Conservation (phyloP, 495 filamentous ascomycete genomes). For the Hypoxylon crocopeplum region DNA sequence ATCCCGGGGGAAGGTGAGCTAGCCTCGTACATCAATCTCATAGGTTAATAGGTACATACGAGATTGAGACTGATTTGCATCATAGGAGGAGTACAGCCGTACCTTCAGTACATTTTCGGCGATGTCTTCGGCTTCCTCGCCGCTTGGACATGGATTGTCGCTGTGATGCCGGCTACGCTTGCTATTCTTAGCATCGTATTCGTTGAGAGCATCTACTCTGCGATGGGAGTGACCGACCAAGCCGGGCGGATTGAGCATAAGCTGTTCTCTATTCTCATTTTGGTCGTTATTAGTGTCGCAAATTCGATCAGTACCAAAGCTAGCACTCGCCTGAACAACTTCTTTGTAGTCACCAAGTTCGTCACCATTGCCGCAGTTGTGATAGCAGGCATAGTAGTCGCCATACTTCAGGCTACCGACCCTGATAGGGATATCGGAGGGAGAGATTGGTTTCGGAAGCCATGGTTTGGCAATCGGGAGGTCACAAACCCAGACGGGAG, state of each 20-base stretch:
- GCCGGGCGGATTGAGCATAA: slow-evolving; percentile 53
- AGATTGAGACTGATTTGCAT: not conserved
- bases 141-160: slow-evolving; percentile 65
- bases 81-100: slow-evolving; percentile 60
- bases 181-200: slow-evolving; percentile 67
- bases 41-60: not conserved
- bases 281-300: slow-evolving; percentile 54
- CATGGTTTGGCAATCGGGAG: slow-evolving; percentile 58
- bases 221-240: slow-evolving; percentile 51
- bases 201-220: slow-evolving; percentile 60
- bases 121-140: slow-evolving; percentile 61
- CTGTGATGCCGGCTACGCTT: slow-evolving; percentile 62
- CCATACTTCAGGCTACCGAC: slow-evolving; percentile 44
- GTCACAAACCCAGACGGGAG: slow-evolving; percentile 54
- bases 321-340: slow-evolving; percentile 59
- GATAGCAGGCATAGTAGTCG: slow-evolving; percentile 55
- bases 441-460: slow-evolving; percentile 57
- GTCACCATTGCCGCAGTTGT: slow-evolving; percentile 54
- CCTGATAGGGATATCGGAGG: slow-evolving; percentile 47
- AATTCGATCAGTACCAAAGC: slow-evolving; percentile 65
- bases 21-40: not conserved
- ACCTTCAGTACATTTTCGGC: slow-evolving; percentile 62
- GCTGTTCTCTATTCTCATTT: slow-evolving; percentile 52
- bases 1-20: slow-evolving; percentile 55
- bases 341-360: slow-evolving; percentile 62